phyloP scores from a whole-genome alignment of 768 basidiomycete species.

The Rhodotorula graminis region DNA sequence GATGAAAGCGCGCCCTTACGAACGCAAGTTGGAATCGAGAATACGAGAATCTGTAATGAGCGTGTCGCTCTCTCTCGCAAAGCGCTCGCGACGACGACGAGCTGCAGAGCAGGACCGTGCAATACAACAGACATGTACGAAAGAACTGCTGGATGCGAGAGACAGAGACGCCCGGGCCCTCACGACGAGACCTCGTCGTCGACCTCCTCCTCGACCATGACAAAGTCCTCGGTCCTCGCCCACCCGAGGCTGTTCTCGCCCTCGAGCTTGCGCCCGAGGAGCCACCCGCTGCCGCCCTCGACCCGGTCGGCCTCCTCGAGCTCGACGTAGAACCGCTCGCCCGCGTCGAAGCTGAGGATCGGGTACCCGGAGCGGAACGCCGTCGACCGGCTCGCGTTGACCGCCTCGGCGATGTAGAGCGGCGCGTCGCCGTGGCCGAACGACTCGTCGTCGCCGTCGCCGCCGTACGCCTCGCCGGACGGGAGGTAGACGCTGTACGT shows the following conservation, averaged over 20 bases:
- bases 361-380: constrained; percentile 25
- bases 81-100: too few species aligned
- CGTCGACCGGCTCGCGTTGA: constrained; percentile 5
- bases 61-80: too few species aligned
- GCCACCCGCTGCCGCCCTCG: constrained; percentile 35
- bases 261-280: constrained; percentile 21
- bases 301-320: constrained; percentile 35
- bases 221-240: constrained; percentile 31
- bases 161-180: neutral
- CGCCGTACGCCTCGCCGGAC: neutral
- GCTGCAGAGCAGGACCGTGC: too few species aligned
- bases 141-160: too few species aligned
- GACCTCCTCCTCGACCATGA: constrained; percentile 13
- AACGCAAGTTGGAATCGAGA: too few species aligned
- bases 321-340: constrained; percentile 23
- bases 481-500: constrained; percentile 24
- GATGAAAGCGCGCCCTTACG: too few species aligned
- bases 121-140: too few species aligned
- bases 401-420: constrained; percentile 35
- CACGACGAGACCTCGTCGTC: neutral
- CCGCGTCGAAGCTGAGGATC: constrained; percentile 15
- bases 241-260: constrained; percentile 19
- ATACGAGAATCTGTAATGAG: too few species aligned
- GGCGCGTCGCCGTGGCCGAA: constrained; percentile 17
- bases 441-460: constrained; percentile 12